phyloP scores from a whole-genome alignment of 805 yeast genomes.

The Candida quercuum region DNA sequence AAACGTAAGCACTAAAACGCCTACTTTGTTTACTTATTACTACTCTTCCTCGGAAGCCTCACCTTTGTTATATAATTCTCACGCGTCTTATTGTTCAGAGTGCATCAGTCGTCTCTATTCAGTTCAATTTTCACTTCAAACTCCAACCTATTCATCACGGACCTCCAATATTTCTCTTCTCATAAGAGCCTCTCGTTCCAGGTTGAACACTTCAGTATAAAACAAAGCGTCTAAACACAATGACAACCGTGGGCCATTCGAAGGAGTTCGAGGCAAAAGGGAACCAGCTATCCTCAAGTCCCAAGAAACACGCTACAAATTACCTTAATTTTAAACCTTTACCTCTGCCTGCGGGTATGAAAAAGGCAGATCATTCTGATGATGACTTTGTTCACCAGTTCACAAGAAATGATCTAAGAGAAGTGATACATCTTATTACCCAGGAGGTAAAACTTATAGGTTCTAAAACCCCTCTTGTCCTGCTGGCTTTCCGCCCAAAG shows the following conservation, averaged over 20 bases:
- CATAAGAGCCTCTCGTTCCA: neutral
- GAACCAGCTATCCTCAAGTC: conserved; percentile 7
- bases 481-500: conserved; percentile 74
- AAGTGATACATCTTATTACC: conserved; percentile 64
- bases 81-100: no score
- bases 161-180: no score
- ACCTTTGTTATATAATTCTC: no score
- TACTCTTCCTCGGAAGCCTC: no score
- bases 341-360: conserved; percentile 4
- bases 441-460: conserved; percentile 68
- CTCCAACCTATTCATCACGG: no score
- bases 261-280: conserved; percentile 13
- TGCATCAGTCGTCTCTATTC: no score
- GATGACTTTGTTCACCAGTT: conserved; percentile 37
- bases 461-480: conserved; percentile 63
- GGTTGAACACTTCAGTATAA: neutral
- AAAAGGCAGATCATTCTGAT: conserved; percentile 1
- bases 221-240: neutral
- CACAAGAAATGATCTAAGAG: conserved; percentile 60
- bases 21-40: no score
- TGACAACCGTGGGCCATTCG: conserved; percentile 1
- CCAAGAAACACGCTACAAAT: conserved; percentile 3
- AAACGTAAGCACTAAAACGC: no score
- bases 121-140: no score
- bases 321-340: conserved; percentile 3